These are phyloP conservation scores for Aegilops bicornis DNA, from an alignment of 176 grass and related monocot genomes.

Conservation along the genomic window DNA sequence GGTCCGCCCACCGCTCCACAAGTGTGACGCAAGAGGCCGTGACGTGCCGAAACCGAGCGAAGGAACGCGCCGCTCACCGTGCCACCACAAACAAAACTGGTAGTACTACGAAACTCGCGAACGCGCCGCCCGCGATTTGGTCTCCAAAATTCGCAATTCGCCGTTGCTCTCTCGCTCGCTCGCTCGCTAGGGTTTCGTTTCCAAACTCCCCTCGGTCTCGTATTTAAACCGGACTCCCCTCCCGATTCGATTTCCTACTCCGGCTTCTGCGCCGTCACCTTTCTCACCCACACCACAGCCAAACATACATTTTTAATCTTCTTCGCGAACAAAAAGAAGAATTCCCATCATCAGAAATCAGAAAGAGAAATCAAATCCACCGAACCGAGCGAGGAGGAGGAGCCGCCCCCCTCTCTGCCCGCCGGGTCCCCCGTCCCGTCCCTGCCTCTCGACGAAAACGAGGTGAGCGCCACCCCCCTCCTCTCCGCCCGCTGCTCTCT, in stretches of 20 bases:
- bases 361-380: not conserved
- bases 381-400: not conserved
- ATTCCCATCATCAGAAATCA: not conserved
- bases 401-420: not conserved
- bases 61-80: too few species aligned
- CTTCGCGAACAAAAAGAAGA: not conserved
- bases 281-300: not conserved
- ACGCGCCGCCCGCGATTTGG: not conserved
- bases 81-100: not conserved
- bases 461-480: not conserved
- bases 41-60: too few species aligned
- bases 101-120: not conserved
- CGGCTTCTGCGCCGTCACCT: too few species aligned
- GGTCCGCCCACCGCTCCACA: too few species aligned
- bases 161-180: not conserved
- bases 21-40: too few species aligned
- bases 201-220: not conserved
- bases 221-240: not conserved
- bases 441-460: conserved; percentile 4
- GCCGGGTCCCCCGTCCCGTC: not conserved
- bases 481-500: not conserved
- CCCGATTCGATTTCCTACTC: not conserved
- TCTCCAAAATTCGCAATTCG: not conserved
- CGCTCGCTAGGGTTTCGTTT: not conserved
- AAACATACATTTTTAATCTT: not conserved